phyloP scores from a whole-genome alignment of 352 stramenopile genomes.

The Phytophthora palmivora region DNA sequence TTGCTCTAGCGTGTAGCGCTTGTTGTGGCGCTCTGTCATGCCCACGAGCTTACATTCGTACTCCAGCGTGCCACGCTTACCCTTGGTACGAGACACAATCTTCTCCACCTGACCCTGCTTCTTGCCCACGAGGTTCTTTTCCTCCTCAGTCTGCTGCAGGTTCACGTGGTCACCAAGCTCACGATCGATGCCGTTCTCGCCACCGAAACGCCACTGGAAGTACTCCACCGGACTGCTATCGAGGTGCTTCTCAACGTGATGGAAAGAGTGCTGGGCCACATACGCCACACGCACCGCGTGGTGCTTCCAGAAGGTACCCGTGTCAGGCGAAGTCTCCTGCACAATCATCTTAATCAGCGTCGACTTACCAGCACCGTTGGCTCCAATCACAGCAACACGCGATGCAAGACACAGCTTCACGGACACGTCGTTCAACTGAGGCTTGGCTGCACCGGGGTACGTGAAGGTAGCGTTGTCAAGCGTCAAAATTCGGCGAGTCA shows the following conservation, averaged over 20 bases:
- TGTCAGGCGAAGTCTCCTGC: conserved; percentile 80
- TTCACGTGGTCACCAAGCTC: conserved; percentile 90
- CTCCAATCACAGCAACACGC: too few species aligned
- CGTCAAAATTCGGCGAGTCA: conserved; percentile 92
- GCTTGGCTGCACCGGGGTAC: conserved; percentile 86
- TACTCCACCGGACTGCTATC: conserved; percentile 96
- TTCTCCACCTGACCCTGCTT: conserved; percentile 93
- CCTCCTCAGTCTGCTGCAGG: conserved; percentile 93
- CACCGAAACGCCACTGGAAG: conserved; percentile 97
- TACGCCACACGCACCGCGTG: conserved; percentile 96
- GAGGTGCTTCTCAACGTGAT: conserved; percentile 97
- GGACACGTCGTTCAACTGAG: conserved; percentile 94
- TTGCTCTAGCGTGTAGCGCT: conserved; percentile 73
- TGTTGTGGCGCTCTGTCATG: conserved; percentile 68
- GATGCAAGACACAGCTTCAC: too few species aligned
- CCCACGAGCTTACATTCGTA: conserved; percentile 93
- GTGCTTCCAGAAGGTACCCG: conserved; percentile 83
- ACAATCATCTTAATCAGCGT: conserved; percentile 98
- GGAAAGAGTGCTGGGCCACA: conserved; percentile 97
- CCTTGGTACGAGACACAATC: conserved; percentile 90
- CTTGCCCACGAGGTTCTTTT: conserved; percentile 92
- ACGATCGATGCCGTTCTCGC: conserved; percentile 95
- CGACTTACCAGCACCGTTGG: too few species aligned
- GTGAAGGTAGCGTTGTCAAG: conserved; percentile 91
- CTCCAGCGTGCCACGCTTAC: conserved; percentile 76